Evolutionary conservation across 495 filamentous ascomycete species (phyloP), one percentile per base, ranked within the genome.

Genomic region (Penicillium daleae): DNA sequence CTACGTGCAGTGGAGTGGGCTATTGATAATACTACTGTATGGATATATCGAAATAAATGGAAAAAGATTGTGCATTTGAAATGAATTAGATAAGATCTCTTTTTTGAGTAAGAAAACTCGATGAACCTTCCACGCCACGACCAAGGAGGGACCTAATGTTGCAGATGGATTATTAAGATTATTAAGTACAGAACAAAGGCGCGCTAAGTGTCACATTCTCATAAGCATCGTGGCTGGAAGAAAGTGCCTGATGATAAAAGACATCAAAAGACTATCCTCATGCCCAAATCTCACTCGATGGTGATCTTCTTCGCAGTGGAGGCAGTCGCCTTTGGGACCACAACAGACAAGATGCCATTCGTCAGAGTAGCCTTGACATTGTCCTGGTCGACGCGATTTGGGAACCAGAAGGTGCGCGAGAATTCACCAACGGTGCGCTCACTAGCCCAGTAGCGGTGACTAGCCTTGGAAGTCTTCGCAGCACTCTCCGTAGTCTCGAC

Each of bases 341-440:
- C 64, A 55, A 96, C 75, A 58, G 74, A 87, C 56, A 96, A 80
- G 67, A 96, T 86, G 26, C 92, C 92, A 69, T 95, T 86, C 79
- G 90, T 89, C 69, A 95, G 73, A 54, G 72, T 85, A 39, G 94
- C 94, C 73, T 82, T 88, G 66, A 97, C 93, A 9, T 65, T 74
- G 42, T 97, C 90, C 68, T 92, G 87, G 74, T 96, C 87, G 53
- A 97, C 86, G 27, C 84, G 82, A 27, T 68, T 74, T 0, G 93
- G 89, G 85, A 99, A 97, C 66, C 71, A 83, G 83, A 99, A 97
- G 58, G 79, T 82, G 67, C 93, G 88, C 54, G 85, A 82, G 85
- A 97, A 99, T 63, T 90, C 83, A 67, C 93, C 94, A 50, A 92
- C 76, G 13, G 81, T 86, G 72, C 94, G 91, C 83, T 98, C 94